Base-by-base conservation (phyloP, 1,139 yeast genomes). In the Debaryomycetaceae sp. region DNA sequence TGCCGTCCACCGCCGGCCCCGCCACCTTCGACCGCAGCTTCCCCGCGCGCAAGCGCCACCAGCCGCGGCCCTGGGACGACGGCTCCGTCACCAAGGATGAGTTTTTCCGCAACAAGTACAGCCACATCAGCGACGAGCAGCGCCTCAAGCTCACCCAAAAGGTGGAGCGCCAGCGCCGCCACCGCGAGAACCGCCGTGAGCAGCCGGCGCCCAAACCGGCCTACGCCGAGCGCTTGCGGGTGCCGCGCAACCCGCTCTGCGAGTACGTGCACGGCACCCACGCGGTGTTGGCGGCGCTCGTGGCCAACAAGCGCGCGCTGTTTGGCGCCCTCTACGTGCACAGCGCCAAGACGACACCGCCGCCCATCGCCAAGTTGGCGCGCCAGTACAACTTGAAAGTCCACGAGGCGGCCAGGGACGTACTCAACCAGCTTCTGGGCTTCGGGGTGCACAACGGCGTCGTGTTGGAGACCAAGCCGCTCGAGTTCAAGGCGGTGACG, bases 401-500 rank as follows among this genome's bases (percentile, higher is more conserved):
- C 2, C 66, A 61, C 28, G 53, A 53, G 18, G 66, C 64, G 3
- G 56, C 69, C 28, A 78, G 75, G 45, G 74, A 72, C 42, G 78
- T 73, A 20, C 56, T 88, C 42, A 81, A 83, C 45, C 51, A 62
- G 6, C 50, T 85, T 42, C 71, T 86, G 18, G 66, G 72, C 24
- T 75, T 78, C 45, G 91, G 80, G 2, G 86, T 84, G 9, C 96
- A 88, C 56, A 88, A 88, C 52, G 93, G 94, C 6, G 68, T 80
- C 18, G 91, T 83, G 1, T 50, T 85, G 30, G 86, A 82, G 46
- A 71, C 89, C 0, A 71, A 74, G 40, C 80, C 83, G 3, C 45
- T 83, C 18, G 61, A 61, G 11, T 53, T 75, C 2, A 62, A 68
- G 3, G 61, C 61, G 17, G 53, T 78, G 7, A 47, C 52, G 12